Base-by-base conservation (phyloP, 306 rosid species). In the Hippophae rhamnoides region DNA sequence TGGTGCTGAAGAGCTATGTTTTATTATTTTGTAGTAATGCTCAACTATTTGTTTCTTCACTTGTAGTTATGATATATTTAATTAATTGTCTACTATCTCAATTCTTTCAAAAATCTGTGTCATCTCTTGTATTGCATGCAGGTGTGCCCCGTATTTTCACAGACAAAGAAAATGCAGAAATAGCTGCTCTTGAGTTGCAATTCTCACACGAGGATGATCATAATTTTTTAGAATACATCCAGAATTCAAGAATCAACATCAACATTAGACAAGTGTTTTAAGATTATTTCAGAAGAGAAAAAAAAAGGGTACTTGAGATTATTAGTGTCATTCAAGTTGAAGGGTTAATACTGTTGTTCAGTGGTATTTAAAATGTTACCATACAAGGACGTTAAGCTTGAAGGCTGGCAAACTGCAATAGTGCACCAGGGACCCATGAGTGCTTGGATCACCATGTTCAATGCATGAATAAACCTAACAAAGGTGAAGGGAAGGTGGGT, bases 131-230 rank as follows among this genome's bases (percentile, higher is more conserved):
- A 48, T 70, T 67, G 72, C 74, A 88, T 67, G 72, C 74, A 88
- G 98, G 96, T 7, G 96, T 92, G 75, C 96, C 98, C 65, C 80
- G 98, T 70, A 81, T 92, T 68, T 87, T 92, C 78, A 71, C 86
- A 2, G 95, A 81, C 54, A 60, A 43, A 63, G 89, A 85, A 73
- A 70, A 80, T 71, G 87, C 89, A 61, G 99, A 92, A 56, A 85
- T 80, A 55, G 57, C 31, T 62, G 73, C 63, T 62, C 76, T 92
- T 57, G 88, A 82, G 71, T 56, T 41, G 60, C 79, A 71, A 10
- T 74, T 88, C 48, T 68, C 77, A 2, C 69, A 68, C 1, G 82
- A 76, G 78, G 82, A 87, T 31, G 95, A 85, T 73, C 43, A 68
- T 47, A 72, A 64, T 75, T 78, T 78, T 84, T 69, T 85, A 75